phyloP scores from a whole-genome alignment of 177 flowering plant species.

The Vitis hybrid region DNA sequence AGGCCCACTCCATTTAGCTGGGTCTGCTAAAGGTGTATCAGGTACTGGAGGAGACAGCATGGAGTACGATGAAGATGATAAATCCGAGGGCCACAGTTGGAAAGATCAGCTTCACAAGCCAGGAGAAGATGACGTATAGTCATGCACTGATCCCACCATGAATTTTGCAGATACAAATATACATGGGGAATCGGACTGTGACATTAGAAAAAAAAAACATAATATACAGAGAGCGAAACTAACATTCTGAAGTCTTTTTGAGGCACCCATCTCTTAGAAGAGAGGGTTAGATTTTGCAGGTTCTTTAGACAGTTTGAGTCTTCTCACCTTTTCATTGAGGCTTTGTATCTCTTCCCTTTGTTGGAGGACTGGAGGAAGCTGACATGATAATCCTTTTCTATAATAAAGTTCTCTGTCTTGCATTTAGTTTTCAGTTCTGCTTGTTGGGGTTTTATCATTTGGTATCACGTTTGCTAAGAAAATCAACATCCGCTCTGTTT shows the following conservation, averaged over 20 bases:
- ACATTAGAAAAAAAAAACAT: too few species aligned
- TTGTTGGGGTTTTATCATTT: too few species aligned
- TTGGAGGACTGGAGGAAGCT: constrained; percentile 4
- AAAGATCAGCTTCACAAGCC: constrained; percentile 8
- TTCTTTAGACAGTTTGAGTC: background rate
- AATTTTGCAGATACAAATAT: constrained; percentile 26
- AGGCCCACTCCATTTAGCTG: constrained; percentile 24
- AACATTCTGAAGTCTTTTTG: background rate
- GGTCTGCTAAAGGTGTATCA: constrained; percentile 16
- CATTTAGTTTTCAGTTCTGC: too few species aligned
- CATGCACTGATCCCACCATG: constrained; percentile 2
- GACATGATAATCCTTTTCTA: background rate
- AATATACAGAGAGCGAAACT: background rate
- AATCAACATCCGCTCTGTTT: too few species aligned
- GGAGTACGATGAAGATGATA: constrained; percentile 37
- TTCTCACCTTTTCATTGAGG: background rate
- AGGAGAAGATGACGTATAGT: constrained; percentile 7
- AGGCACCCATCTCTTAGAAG: background rate
- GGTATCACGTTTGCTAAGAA: too few species aligned
- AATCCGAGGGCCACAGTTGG: constrained; percentile 33
- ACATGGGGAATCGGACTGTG: constrained; percentile 12
- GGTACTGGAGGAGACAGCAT: constrained; percentile 17
- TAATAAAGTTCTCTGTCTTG: too few species aligned
- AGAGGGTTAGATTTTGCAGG: constrained; percentile 6
- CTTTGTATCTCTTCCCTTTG: background rate